Percentiles rank a stretch among this genome's conserved stretches.
These are phyloP conservation scores for Acidiella bohemica DNA, from an alignment of 495 filamentous ascomycete genomes.

Conservation along the genomic window DNA sequence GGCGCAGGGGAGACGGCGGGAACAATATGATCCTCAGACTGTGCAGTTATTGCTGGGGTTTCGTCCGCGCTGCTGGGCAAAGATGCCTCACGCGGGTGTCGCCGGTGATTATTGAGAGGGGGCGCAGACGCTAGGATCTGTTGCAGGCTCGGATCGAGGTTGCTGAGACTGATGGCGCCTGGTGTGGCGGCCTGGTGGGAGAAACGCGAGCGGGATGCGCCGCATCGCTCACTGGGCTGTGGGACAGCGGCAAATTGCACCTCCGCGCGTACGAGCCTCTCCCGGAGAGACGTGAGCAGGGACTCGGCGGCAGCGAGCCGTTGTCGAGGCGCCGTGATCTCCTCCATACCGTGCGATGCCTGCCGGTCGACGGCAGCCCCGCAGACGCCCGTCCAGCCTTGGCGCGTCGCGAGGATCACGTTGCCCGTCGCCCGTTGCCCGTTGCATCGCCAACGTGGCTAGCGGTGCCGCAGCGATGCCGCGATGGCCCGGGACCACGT, in stretches of 20 bases:
- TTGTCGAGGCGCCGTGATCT: slow-evolving; percentile 3
- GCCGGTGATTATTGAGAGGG: background rate
- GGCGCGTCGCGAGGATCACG: too few relatives aligned
- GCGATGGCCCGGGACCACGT: too few relatives aligned
- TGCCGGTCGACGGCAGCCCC: too few relatives aligned
- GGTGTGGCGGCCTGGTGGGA: background rate
- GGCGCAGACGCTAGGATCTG: background rate
- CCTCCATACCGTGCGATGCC: too few relatives aligned
- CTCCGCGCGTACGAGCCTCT: background rate
- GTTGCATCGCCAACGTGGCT: too few relatives aligned
- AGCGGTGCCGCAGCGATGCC: too few relatives aligned
- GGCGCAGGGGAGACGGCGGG: too few relatives aligned
- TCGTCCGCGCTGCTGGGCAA: background rate
- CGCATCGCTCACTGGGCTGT: too few relatives aligned
- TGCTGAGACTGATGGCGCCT: background rate
- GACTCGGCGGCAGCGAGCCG: slow-evolving; percentile 2
- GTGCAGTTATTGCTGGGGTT: too few relatives aligned
- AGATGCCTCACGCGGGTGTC: background rate
- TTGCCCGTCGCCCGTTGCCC: too few relatives aligned
- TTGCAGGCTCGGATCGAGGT: background rate
- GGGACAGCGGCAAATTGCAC: background rate
- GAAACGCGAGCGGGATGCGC: background rate
- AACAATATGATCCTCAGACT: too few relatives aligned
- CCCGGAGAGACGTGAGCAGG: slow-evolving; percentile 1
- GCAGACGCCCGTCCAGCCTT: too few relatives aligned